These are phyloP conservation scores for Turritis glabra DNA, from an alignment of 345 rosid genomes.

Conservation along the genomic window DNA sequence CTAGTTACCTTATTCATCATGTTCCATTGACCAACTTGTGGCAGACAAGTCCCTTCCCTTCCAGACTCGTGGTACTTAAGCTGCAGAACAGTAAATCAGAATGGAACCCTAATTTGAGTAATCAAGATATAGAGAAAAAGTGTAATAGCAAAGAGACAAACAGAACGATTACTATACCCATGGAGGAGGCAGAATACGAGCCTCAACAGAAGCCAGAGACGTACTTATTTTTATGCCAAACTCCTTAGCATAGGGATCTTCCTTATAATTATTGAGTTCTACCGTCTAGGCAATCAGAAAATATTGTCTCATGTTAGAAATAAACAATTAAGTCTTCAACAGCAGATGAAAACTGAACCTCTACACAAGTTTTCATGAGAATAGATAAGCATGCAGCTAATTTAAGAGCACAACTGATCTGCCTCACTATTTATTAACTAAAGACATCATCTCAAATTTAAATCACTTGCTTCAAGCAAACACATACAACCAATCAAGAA, in stretches of 20 bases:
- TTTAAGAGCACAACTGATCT: background rate
- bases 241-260: constrained; percentile 88
- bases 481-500: background rate
- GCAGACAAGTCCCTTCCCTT: constrained; percentile 78
- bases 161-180: constrained; percentile 50
- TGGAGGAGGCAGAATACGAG: constrained; percentile 94
- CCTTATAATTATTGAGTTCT: constrained; percentile 62
- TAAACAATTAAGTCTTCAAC: background rate
- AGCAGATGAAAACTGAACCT: background rate
- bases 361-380: background rate
- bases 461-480: background rate
- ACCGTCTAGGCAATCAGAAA: constrained; percentile 57
- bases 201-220: constrained; percentile 90
- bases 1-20: constrained; percentile 95
- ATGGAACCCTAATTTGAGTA: background rate
- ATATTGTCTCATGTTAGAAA: constrained; percentile 9
- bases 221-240: constrained; percentile 94
- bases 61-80: constrained; percentile 97
- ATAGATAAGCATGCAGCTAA: background rate
- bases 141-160: background rate
- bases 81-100: constrained; percentile 42
- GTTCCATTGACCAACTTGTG: constrained; percentile 98
- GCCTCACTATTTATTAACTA: background rate
- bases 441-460: background rate
- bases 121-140: background rate